These are phyloP conservation scores for Clarireedia homoeocarpa DNA, from an alignment of 2,329 filamentous ascomycete genomes.

Conservation along the genomic window DNA sequence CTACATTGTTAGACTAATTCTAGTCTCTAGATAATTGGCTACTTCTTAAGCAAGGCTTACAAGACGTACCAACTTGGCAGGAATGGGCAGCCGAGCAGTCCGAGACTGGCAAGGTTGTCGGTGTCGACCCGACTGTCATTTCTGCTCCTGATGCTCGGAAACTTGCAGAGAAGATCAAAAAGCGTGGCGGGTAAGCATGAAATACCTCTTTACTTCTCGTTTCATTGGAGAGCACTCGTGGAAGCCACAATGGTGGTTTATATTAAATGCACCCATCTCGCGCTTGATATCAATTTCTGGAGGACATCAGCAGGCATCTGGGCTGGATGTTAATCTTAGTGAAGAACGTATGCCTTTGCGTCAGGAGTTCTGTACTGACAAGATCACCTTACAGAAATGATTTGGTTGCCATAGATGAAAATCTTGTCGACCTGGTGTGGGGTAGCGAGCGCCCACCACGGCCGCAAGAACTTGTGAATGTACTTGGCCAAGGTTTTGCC, in stretches of 20 bases:
- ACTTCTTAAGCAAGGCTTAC: conserved; percentile 84
- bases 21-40: conserved; percentile 60
- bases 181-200: conserved; percentile 61
- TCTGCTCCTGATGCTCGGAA: conserved; percentile 66
- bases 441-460: conserved; percentile 61
- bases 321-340: not conserved
- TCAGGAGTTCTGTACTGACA: not conserved
- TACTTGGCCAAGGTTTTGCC: conserved; percentile 64
- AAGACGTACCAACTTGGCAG: conserved; percentile 94
- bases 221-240: too few species aligned
- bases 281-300: too few species aligned
- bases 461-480: conserved; percentile 67
- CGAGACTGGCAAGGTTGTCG: conserved; percentile 79
- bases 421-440: conserved; percentile 92
- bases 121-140: conserved; percentile 83
- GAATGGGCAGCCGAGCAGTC: conserved; percentile 89
- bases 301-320: not conserved
- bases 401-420: conserved; percentile 67
- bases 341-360: too few species aligned
- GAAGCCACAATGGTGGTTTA: too few species aligned
- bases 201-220: not conserved
- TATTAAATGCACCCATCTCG: too few species aligned
- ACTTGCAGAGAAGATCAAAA: conserved; percentile 77
- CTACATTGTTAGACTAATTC: not conserved
- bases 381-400: conserved; percentile 31